Percentiles rank a stretch among this genome's conserved stretches.
These are phyloP conservation scores for Boletellus emodensis DNA, from an alignment of 768 basidiomycete species.

Conservation along the genomic window DNA sequence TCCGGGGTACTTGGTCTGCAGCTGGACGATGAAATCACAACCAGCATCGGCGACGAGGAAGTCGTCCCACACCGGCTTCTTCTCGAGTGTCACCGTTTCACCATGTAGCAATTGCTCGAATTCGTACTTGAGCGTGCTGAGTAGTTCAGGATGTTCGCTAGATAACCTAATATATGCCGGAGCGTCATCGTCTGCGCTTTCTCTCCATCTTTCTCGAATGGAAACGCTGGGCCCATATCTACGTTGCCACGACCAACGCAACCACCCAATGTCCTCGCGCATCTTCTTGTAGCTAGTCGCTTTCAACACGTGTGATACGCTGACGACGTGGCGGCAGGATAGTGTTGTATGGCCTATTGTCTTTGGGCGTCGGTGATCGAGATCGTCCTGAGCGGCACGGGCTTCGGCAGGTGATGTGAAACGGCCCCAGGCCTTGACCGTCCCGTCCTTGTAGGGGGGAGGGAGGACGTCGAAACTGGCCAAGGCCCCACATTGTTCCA, in stretches of 20 bases:
- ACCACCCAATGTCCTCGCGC: slow-evolving; percentile 40
- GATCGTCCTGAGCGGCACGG: slow-evolving; percentile 40
- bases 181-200: background rate
- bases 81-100: slow-evolving; percentile 50
- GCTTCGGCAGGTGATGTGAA: slow-evolving; percentile 54
- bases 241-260: slow-evolving; percentile 38
- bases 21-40: slow-evolving; percentile 37
- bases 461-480: slow-evolving; percentile 43
- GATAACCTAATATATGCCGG: slow-evolving; percentile 44
- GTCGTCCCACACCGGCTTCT: slow-evolving; percentile 58
- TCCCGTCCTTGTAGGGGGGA: slow-evolving; percentile 48
- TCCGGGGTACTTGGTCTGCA: slow-evolving; percentile 38
- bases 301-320: slow-evolving; percentile 45
- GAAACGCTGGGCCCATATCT: slow-evolving; percentile 28
- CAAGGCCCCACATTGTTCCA: slow-evolving; percentile 40
- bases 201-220: slow-evolving; percentile 23
- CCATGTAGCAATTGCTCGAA: slow-evolving; percentile 63
- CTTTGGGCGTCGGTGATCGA: slow-evolving; percentile 46
- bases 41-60: slow-evolving; percentile 51
- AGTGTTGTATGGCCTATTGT: slow-evolving; percentile 46
- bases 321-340: slow-evolving; percentile 50
- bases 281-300: slow-evolving; percentile 37
- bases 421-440: slow-evolving; percentile 51
- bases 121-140: slow-evolving; percentile 55
- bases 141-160: slow-evolving; percentile 44